Conservation (phyloP, 1,284 basidiomycete species). For the Cryptococcus sp. region DNA sequence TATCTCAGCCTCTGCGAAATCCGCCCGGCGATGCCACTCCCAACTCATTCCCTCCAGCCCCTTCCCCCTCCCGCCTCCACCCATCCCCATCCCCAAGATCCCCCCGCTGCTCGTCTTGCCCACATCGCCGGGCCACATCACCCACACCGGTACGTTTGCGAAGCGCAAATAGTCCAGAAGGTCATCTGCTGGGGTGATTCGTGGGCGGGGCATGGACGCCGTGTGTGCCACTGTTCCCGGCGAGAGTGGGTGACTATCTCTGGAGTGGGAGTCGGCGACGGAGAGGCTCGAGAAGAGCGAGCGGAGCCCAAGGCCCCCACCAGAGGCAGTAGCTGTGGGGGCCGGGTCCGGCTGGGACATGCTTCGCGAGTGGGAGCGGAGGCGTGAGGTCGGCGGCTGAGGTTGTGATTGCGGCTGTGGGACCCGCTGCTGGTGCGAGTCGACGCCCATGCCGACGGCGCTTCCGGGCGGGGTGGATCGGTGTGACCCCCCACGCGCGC, state of each 20-base stretch:
- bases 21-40: conserved; percentile 27
- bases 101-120: neutral
- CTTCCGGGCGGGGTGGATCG: too few relatives aligned
- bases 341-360: too few relatives aligned
- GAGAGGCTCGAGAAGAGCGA: conserved; percentile 33
- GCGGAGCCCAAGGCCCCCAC: conserved; percentile 13
- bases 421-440: too few relatives aligned
- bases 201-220: too few relatives aligned
- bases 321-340: neutral
- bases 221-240: neutral
- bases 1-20: conserved; percentile 19
- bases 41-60: conserved; percentile 36
- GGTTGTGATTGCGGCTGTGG: too few relatives aligned
- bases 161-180: conserved; percentile 32
- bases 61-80: conserved; percentile 12
- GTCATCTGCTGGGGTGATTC: conserved; percentile 34
- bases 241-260: neutral
- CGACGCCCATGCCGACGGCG: too few relatives aligned
- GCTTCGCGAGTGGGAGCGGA: too few relatives aligned
- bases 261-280: conserved; percentile 9
- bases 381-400: too few relatives aligned
- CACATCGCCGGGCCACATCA: conserved; percentile 25
- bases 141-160: conserved; percentile 32
- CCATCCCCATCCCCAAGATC: neutral
- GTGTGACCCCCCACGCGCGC: neutral